Evolutionary conservation across 371 early-diverging fungal genomes (phyloP).

Genomic region (Mortierella sp.): DNA sequence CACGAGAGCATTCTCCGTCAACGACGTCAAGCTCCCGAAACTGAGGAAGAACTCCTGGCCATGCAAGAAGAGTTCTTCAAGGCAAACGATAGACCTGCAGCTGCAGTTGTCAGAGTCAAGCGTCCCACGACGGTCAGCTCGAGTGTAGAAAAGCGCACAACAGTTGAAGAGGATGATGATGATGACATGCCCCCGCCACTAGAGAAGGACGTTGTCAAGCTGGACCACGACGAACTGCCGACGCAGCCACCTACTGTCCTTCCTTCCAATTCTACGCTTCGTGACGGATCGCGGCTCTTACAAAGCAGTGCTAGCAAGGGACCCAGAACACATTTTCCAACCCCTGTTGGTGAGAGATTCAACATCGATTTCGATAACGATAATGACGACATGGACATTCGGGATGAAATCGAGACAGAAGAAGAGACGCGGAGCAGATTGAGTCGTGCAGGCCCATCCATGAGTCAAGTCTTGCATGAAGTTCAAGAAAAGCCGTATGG

Average conservation of each 20-base stretch:
- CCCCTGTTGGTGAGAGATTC: slow-evolving; percentile 32
- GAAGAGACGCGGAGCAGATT: slow-evolving; percentile 37
- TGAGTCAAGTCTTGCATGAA: slow-evolving; percentile 41
- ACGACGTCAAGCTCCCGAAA: slow-evolving; percentile 27
- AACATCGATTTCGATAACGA: slow-evolving; percentile 41
- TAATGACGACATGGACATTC: background rate
- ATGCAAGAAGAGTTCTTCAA: slow-evolving; percentile 68
- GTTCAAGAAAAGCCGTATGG: slow-evolving; percentile 42
- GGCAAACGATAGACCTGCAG: slow-evolving; percentile 57
- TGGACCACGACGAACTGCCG: slow-evolving; percentile 50
- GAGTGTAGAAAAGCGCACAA: slow-evolving; percentile 29
- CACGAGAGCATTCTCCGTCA: slow-evolving; percentile 34
- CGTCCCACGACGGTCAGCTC: slow-evolving; percentile 25
- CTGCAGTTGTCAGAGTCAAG: slow-evolving; percentile 57
- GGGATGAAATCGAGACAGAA: slow-evolving; percentile 31
- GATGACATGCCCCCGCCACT: slow-evolving; percentile 50
- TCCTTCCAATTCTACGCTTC: slow-evolving; percentile 14
- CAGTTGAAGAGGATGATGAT: slow-evolving; percentile 34
- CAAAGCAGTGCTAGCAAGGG: slow-evolving; percentile 41
- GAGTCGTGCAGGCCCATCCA: slow-evolving; percentile 24
- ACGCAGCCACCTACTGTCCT: slow-evolving; percentile 16
- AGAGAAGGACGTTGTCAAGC: slow-evolving; percentile 45
- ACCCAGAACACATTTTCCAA: slow-evolving; percentile 44
- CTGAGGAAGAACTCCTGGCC: slow-evolving; percentile 70
- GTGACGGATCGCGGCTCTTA: slow-evolving; percentile 35